Percentiles rank a stretch among this genome's conserved stretches.
phyloP scores from a whole-genome alignment of 2,329 filamentous ascomycete genomes.

The Catunica adiposa region DNA sequence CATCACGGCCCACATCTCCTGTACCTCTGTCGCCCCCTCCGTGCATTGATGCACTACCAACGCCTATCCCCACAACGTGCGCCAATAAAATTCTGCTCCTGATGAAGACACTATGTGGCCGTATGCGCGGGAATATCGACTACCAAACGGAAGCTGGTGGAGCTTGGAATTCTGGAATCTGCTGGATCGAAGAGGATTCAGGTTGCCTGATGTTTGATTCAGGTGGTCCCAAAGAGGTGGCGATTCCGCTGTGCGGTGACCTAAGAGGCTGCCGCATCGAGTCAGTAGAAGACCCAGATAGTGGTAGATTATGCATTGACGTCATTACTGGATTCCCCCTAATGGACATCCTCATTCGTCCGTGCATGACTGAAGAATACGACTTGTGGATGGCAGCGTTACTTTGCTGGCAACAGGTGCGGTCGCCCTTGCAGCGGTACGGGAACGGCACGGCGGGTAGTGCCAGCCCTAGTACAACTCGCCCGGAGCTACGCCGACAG shows the following conservation, averaged over 20 bases:
- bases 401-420: slow-evolving; percentile 65
- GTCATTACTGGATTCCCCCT: slow-evolving; percentile 10
- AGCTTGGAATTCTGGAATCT: slow-evolving; percentile 54
- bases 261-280: slow-evolving; percentile 9
- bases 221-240: slow-evolving; percentile 19
- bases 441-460: slow-evolving; percentile 20
- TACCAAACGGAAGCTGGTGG: slow-evolving; percentile 47
- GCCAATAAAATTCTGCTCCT: slow-evolving; percentile 55
- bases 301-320: slow-evolving; percentile 10
- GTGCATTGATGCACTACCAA: slow-evolving; percentile 41
- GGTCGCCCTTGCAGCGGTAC: slow-evolving; percentile 35
- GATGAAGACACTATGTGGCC: slow-evolving; percentile 62
- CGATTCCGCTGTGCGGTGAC: slow-evolving; percentile 11
- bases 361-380: slow-evolving; percentile 46
- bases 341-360: slow-evolving; percentile 45
- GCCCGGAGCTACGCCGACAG: slow-evolving; percentile 28
- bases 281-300: slow-evolving; percentile 22
- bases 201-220: slow-evolving; percentile 62
- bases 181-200: slow-evolving; percentile 61
- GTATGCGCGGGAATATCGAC: slow-evolving; percentile 64
- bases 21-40: slow-evolving; percentile 31
- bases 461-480: slow-evolving; percentile 23
- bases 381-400: slow-evolving; percentile 69
- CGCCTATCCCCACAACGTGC: slow-evolving; percentile 47
- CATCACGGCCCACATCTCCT: slow-evolving; percentile 42